Evolutionary conservation across 2,329 filamentous ascomycete genomes (phyloP), one percentile per base, ranked within the genome.

Genomic region (Colletotrichum noveboracense): DNA sequence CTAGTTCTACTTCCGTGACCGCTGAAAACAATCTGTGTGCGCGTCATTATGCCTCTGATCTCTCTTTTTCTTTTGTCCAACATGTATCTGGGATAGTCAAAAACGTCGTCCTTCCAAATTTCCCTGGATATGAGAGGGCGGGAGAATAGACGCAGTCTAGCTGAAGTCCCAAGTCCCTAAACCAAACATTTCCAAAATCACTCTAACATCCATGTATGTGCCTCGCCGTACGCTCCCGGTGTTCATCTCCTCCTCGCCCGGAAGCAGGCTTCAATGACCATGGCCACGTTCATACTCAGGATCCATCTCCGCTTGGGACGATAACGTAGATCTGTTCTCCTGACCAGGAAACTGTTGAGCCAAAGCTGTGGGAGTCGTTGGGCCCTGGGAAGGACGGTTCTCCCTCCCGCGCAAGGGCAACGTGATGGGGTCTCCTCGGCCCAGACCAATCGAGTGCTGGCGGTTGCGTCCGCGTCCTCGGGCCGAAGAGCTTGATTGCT

Each of bases 231-330:
- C 0, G 5, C 43, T 48, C 1, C 43, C 43, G 10, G 43, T 0
- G 18, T 4, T 48, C 43, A 21, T 2, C n/a, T 5, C 43, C 43
- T 48, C 43, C 0, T 48, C 6, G n/a, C 10, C 6, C 10, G 43
- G n/a, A 48, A 48, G 43, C n/a, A 48, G 43, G 43, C 43, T 21
- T 48, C 43, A 48, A 48, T 21, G 0, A 1, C 9, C 10, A 21
- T 48, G 0, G 10, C 1, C 9, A 48, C 6, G 3, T 21, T 21
- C 43, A 13, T 7, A 0, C 0, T 48, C 18, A 2, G 0, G n/a
- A 48, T 48, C n/a, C 43, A 48, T 48, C 43, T 48, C 43, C 43
- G 2, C 43, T 48, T 7, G 3, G 4, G 43, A 21, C 43, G n/a
- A 21, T 13, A 3, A 48, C 1, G 18, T 3, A 21, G 18, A 0